These are phyloP conservation scores for Suillus subluteus DNA, from an alignment of 768 basidiomycete species.

Conservation along the genomic window DNA sequence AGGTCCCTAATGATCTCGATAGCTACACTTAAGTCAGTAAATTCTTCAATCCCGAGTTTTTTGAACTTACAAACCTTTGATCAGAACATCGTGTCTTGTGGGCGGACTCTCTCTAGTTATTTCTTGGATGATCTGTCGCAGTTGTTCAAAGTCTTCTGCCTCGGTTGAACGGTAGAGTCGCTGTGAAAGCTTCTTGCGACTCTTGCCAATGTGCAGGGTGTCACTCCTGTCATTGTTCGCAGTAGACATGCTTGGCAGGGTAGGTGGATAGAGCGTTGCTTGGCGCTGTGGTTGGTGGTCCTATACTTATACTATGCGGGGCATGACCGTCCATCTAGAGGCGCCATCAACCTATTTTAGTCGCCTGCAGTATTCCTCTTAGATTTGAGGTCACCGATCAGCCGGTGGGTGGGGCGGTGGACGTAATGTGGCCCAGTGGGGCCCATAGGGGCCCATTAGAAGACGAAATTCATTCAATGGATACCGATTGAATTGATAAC, in stretches of 20 bases:
- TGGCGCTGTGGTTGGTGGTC: neutral
- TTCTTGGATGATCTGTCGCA: conserved; percentile 2
- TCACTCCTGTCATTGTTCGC: neutral
- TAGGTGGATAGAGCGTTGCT: neutral
- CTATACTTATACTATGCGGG: neutral
- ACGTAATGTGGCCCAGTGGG: neutral
- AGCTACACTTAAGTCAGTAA: neutral
- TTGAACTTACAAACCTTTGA: neutral
- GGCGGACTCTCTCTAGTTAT: neutral
- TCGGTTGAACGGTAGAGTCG: conserved; percentile 2
- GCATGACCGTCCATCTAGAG: neutral
- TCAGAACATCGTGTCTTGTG: conserved; percentile 1
- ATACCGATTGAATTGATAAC: neutral
- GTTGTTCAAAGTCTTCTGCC: conserved; percentile 7
- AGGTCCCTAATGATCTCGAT: neutral
- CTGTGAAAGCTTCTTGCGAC: neutral
- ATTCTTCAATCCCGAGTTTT: neutral
- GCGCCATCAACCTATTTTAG: neutral
- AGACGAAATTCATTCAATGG: neutral
- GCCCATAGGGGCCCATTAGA: neutral
- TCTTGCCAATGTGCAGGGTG: neutral
- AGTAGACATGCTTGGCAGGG: neutral
- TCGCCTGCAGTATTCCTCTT: neutral
- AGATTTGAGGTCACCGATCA: neutral
- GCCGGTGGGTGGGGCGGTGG: neutral